These are phyloP conservation scores for Collybia mongolica DNA, from an alignment of 768 basidiomycete genomes.

Conservation along the genomic window DNA sequence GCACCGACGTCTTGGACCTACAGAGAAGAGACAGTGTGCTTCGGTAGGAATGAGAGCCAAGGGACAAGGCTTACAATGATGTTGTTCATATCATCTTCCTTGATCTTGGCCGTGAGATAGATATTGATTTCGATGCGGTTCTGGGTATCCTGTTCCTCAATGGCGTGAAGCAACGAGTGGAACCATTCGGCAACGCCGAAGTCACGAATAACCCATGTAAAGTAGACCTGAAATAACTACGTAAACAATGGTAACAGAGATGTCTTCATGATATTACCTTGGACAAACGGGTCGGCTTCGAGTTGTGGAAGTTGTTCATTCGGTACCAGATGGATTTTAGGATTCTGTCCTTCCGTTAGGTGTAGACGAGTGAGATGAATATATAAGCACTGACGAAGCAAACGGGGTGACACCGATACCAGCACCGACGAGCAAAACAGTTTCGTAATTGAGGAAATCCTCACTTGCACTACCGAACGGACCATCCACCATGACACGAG, in stretches of 20 bases:
- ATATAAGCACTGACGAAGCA: slow-evolving; percentile 66
- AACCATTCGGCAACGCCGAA: slow-evolving; percentile 92
- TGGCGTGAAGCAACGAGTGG: slow-evolving; percentile 88
- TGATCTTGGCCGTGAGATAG: slow-evolving; percentile 87
- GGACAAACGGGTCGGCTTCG: slow-evolving; percentile 77
- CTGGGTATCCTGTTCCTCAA: slow-evolving; percentile 88
- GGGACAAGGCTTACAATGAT: slow-evolving; percentile 59
- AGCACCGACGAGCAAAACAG: slow-evolving; percentile 85
- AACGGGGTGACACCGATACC: slow-evolving; percentile 98
- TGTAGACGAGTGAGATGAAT: neutral
- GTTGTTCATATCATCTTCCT: slow-evolving; percentile 92
- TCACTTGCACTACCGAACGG: slow-evolving; percentile 93
- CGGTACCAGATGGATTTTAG: slow-evolving; percentile 95
- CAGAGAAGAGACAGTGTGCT: slow-evolving; percentile 35
- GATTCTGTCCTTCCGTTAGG: slow-evolving; percentile 46
- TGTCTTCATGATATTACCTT: slow-evolving; percentile 47
- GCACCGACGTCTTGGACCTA: slow-evolving; percentile 80
- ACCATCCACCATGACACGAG: slow-evolving; percentile 94
- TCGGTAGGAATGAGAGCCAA: neutral
- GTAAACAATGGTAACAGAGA: neutral
- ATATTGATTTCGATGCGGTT: slow-evolving; percentile 92
- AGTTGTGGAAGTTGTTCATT: slow-evolving; percentile 81
- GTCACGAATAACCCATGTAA: slow-evolving; percentile 95
- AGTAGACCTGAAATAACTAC: slow-evolving; percentile 55
- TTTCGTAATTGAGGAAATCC: slow-evolving; percentile 89